phyloP scores from a whole-genome alignment of 805 yeast species.

The Starmerella vaccinii region DNA sequence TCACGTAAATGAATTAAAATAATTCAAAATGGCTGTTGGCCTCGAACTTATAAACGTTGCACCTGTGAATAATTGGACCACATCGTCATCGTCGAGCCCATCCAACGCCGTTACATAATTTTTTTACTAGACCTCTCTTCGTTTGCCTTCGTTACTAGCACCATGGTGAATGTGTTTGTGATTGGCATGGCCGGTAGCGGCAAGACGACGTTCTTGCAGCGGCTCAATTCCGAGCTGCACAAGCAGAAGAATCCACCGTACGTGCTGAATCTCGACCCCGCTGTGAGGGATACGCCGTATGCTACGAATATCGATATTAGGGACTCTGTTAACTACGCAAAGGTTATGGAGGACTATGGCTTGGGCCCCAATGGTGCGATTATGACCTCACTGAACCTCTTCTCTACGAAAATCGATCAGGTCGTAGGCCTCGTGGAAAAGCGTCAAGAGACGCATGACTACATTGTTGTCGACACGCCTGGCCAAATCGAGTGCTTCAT shows the following conservation, averaged over 20 bases:
- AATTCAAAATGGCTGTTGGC: too few relatives aligned
- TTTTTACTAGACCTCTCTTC: not conserved
- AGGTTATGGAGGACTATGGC: constrained; percentile 89
- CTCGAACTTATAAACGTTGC: too few relatives aligned
- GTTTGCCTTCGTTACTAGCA: not conserved
- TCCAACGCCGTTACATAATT: not conserved
- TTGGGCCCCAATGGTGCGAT: constrained; percentile 98
- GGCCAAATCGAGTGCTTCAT: constrained; percentile 98
- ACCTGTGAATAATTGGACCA: too few relatives aligned
- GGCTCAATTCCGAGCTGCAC: constrained; percentile 82
- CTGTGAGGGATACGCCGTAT: constrained; percentile 86
- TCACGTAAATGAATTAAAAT: too few relatives aligned
- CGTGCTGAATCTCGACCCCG: constrained; percentile 91
- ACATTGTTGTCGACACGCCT: constrained; percentile 90
- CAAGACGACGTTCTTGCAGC: constrained; percentile 94
- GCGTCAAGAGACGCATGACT: constrained; percentile 44
- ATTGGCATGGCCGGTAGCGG: constrained; percentile 76
- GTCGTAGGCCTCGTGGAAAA: constrained; percentile 79
- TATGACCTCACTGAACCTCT: constrained; percentile 84
- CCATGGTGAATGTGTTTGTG: constrained; percentile 22
- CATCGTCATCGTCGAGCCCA: too few relatives aligned
- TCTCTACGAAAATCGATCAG: constrained; percentile 93
- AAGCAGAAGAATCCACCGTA: constrained; percentile 59
- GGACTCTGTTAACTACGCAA: constrained; percentile 88
- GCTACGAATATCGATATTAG: constrained; percentile 92